Base-by-base conservation (phyloP, 371 early-diverging fungal species). In the Syncephalastrum monosporum region DNA sequence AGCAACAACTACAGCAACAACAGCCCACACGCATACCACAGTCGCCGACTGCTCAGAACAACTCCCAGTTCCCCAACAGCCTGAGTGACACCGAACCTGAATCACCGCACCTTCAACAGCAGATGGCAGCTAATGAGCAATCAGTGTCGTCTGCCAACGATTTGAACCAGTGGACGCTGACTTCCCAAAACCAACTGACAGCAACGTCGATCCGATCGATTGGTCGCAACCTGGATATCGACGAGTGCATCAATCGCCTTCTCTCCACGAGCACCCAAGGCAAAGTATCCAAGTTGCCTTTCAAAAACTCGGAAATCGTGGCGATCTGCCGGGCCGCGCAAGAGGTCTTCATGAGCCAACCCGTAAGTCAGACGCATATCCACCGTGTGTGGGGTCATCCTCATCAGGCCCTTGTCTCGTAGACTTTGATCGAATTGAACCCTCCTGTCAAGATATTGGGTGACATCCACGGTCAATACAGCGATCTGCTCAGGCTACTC, bases 381-480 rank as follows among this genome's bases (percentile, higher is more conserved):
- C 10, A 4, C 14, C 33, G 17, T 5, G 17, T 15, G 19, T 48
- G 21, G 21, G 6, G 8, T 56, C n/a, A 16, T 43, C 44, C 24
- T 38, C 5, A 17, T 2, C 25, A 25, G 3, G 25, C 19, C 4
- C 24, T 45, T 52, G 24, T 27, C 12, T 46, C 43, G 53, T 49
- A 68, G 42, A 85, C 93, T 3, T 82, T 98, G 53, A 77, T 98
- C 19, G 96, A 97, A 72, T 79, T 98, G 46, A 86, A 88, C 44
- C 91, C 96, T 6, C 95, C 96, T 25, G 92, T 96, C 53, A 96
- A 96, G 66, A 91, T 98, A 83, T 85, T 81, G 69, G 89, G 93
- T 24, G 96, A 97, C 66, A 91, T 94, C 42, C 96, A 98, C 65
- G 96, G 99, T 7, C 98, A 97, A 81, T 89, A 84, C 67, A 73